Conservation (phyloP, 108 stramenopile species). For the Mediolabrus comicus region DNA sequence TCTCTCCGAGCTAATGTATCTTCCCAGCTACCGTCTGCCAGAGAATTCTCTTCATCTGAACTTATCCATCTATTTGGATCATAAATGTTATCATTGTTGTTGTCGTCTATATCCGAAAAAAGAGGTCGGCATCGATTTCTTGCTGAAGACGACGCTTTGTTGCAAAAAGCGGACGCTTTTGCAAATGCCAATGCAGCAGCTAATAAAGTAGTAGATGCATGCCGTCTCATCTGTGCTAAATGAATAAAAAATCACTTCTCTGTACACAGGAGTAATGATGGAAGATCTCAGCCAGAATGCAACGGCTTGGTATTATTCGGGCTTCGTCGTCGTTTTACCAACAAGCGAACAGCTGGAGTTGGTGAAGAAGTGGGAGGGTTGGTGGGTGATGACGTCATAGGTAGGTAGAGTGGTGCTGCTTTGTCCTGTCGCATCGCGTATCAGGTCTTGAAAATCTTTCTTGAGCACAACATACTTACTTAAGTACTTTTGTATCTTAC, state of each 20-base stretch:
- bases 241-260: background rate
- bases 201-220: background rate
- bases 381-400: no score
- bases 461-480: no score
- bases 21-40: constrained; percentile 54
- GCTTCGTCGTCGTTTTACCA: no score
- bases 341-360: no score
- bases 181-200: background rate
- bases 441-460: no score
- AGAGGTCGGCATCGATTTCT: constrained; percentile 4
- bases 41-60: constrained; percentile 37
- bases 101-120: constrained; percentile 5
- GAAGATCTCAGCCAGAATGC: no score
- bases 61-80: constrained; percentile 46
- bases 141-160: background rate
- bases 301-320: no score
- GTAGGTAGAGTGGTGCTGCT: no score
- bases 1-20: constrained; percentile 44
- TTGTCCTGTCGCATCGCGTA: no score
- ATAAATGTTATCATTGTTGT: constrained; percentile 1
- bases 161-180: background rate
- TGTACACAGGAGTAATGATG: no score
- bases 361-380: no score
- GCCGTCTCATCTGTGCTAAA: background rate
- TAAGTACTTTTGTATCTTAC: no score